Percentiles rank a stretch among this genome's conserved stretches.
phyloP scores from a whole-genome alignment of 1,139 yeast species.

The Wickerhamomyces sp. region DNA sequence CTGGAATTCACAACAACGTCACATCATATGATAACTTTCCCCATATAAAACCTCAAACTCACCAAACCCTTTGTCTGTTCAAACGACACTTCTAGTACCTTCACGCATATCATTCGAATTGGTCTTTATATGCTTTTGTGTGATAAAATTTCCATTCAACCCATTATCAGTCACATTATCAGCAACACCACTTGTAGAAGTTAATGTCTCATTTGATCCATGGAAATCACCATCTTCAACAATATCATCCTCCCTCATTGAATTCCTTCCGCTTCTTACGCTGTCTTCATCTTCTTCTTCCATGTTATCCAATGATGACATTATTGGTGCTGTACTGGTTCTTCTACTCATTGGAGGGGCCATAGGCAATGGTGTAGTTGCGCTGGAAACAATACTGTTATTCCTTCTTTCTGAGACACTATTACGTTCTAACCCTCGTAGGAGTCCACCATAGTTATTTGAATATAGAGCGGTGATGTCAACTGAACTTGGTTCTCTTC shows the following conservation, averaged over 20 bases:
- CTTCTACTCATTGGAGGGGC: not conserved
- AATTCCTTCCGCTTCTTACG: not conserved
- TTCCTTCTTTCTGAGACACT: not conserved
- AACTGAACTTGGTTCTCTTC: constrained; percentile 21
- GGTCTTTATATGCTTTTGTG: too few relatives aligned
- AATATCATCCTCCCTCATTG: not conserved
- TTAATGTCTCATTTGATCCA: not conserved
- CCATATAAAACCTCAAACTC: too few relatives aligned
- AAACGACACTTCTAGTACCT: too few relatives aligned
- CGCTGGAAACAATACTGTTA: not conserved
- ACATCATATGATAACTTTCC: too few relatives aligned
- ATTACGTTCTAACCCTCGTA: not conserved
- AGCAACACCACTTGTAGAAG: not conserved
- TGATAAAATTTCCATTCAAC: too few relatives aligned
- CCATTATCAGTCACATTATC: too few relatives aligned
- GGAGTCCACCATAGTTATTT: not conserved
- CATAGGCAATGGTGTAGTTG: not conserved
- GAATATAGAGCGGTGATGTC: constrained; percentile 23
- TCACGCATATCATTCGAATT: too few relatives aligned
- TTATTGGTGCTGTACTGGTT: not conserved
- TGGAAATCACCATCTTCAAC: not conserved
- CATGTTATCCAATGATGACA: constrained; percentile 1
- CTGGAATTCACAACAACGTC: too few relatives aligned
- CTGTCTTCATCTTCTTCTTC: constrained; percentile 3
- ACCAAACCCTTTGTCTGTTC: too few relatives aligned